These are phyloP conservation scores for Symbiodinium natans DNA, from an alignment of 73 alveolate species.

Conservation along the genomic window DNA sequence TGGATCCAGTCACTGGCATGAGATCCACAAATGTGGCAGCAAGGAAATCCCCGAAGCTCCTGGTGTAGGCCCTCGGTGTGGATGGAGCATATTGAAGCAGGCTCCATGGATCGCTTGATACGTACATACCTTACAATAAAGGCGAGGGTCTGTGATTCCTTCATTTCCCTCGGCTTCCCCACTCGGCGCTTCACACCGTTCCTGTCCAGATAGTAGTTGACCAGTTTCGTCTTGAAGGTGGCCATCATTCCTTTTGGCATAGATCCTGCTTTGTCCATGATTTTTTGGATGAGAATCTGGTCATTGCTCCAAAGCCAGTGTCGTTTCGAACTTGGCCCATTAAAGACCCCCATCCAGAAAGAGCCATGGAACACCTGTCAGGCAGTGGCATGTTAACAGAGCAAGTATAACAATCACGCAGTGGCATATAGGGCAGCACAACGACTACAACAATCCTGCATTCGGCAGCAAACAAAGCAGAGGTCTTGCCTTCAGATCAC, in stretches of 20 bases:
- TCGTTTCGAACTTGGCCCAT: not conserved
- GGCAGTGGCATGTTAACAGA: too few relatives aligned
- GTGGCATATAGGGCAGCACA: too few relatives aligned
- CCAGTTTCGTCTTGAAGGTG: not conserved
- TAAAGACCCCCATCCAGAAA: not conserved
- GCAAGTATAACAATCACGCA: too few relatives aligned
- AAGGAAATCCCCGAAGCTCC: not conserved
- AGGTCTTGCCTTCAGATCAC: too few relatives aligned
- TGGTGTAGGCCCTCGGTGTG: not conserved
- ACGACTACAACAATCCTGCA: too few relatives aligned
- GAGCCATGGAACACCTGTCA: not conserved
- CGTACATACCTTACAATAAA: not conserved
- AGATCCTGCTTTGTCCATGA: not conserved
- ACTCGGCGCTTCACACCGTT: not conserved
- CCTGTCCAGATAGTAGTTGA: not conserved
- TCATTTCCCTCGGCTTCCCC: not conserved
- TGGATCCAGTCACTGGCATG: too few relatives aligned
- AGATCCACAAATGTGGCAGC: too few relatives aligned
- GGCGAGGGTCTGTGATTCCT: not conserved
- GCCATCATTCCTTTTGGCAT: not conserved
- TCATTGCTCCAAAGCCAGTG: not conserved
- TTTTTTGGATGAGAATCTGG: not conserved
- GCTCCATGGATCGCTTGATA: not conserved
- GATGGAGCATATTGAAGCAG: not conserved
- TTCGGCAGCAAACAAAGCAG: too few relatives aligned